Evolutionary conservation across 106 monocot species (phyloP).

Genomic region (Narthecium ossifragum): DNA sequence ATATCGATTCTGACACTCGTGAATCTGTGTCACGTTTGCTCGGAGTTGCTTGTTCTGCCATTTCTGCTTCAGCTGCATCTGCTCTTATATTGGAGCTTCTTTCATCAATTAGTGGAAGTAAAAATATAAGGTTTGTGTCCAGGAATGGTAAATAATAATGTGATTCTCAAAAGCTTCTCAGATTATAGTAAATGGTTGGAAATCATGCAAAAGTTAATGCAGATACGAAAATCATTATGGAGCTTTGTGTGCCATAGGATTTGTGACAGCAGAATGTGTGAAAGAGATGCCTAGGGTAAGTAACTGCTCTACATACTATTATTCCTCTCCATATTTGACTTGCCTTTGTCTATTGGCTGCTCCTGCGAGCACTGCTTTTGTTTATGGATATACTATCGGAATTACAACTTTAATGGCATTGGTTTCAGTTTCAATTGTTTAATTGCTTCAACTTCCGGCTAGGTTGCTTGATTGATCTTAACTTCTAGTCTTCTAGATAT

Average conservation of each 20-base stretch:
- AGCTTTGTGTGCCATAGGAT: slow-evolving; percentile 81
- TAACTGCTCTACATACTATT: too few relatives aligned
- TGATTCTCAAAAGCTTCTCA: neutral
- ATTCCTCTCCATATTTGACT: too few relatives aligned
- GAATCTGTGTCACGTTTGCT: slow-evolving; percentile 77
- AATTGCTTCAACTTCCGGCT: too few relatives aligned
- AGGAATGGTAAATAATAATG: neutral
- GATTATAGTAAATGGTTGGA: neutral
- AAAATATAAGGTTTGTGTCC: slow-evolving; percentile 50
- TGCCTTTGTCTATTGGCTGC: too few relatives aligned
- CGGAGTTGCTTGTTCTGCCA: slow-evolving; percentile 61
- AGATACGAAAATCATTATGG: slow-evolving; percentile 94
- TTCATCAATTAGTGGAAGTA: slow-evolving; percentile 21
- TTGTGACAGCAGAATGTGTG: slow-evolving; percentile 68
- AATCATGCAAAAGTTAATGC: slow-evolving; percentile 7
- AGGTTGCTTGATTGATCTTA: too few relatives aligned
- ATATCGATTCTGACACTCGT: slow-evolving; percentile 79
- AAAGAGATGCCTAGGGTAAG: slow-evolving; percentile 52
- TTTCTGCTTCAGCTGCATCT: slow-evolving; percentile 42
- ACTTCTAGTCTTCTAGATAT: too few relatives aligned
- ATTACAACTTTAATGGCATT: too few relatives aligned
- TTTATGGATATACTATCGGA: too few relatives aligned
- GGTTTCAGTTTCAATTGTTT: too few relatives aligned
- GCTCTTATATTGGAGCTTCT: slow-evolving; percentile 47
- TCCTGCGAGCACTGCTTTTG: too few relatives aligned